Conservation (phyloP, 192 early-diverging fungal genomes). For the Umbelopsis vinacea region DNA sequence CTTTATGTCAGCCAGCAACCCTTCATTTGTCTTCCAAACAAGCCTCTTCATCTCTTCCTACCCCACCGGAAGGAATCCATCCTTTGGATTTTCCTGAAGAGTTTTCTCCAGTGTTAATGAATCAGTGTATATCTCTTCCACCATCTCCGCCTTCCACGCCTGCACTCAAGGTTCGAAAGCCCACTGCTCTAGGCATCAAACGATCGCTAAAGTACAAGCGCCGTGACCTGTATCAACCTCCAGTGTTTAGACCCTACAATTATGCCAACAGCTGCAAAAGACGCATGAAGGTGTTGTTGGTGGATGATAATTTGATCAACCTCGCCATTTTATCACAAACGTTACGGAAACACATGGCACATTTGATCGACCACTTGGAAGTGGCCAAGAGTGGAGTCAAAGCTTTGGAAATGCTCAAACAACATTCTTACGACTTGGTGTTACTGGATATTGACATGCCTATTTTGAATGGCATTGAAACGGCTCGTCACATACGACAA, state of each 20-base stretch:
- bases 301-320: constrained; percentile 74
- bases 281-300: constrained; percentile 58
- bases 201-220: background rate
- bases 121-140: background rate
- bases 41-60: background rate
- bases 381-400: constrained; percentile 53
- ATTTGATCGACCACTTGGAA: constrained; percentile 47
- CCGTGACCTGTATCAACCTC: background rate
- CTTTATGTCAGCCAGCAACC: background rate
- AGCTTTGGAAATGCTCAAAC: constrained; percentile 50
- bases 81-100: background rate
- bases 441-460: constrained; percentile 78
- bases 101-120: background rate
- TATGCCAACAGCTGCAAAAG: background rate
- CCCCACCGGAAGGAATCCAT: background rate
- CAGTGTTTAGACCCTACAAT: background rate
- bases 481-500: constrained; percentile 57
- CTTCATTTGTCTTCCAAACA: background rate
- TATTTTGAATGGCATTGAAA: constrained; percentile 63
- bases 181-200: background rate
- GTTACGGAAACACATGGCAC: constrained; percentile 56
- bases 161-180: background rate
- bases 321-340: constrained; percentile 60
- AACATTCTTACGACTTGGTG: constrained; percentile 58
- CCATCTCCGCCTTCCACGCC: constrained; percentile 1